A percentile compares a stretch with the other conserved stretches of the same genome.
Conservation (phyloP, 148 eudicot species). For the Gaultheria prostrata region DNA sequence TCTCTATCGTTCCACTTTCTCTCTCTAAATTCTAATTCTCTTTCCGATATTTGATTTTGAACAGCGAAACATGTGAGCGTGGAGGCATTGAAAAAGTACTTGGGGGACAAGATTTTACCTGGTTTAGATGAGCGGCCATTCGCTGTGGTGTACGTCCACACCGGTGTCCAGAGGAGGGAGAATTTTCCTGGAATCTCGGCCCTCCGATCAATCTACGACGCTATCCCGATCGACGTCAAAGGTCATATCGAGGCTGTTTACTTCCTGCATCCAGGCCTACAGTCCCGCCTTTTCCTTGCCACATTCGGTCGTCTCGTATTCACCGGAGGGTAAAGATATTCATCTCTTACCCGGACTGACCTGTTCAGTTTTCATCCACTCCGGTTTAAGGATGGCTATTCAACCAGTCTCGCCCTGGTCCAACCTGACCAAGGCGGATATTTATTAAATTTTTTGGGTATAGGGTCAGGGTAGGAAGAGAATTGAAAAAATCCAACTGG, state of each 20-base stretch:
- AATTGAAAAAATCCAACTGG: too few species aligned
- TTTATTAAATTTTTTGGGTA: too few species aligned
- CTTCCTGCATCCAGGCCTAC: constrained; percentile 63
- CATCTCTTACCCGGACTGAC: neutral
- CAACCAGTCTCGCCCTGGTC: too few species aligned
- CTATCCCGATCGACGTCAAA: constrained; percentile 41
- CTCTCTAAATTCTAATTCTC: neutral
- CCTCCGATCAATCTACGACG: constrained; percentile 44
- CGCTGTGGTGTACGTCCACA: constrained; percentile 55
- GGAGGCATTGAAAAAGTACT: constrained; percentile 44
- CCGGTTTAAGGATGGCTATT: too few species aligned
- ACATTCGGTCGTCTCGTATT: constrained; percentile 65
- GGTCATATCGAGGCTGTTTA: constrained; percentile 48
- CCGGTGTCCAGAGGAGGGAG: constrained; percentile 36
- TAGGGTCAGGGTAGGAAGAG: too few species aligned
- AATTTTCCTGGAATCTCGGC: constrained; percentile 60
- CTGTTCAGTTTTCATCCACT: too few species aligned
- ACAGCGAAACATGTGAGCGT: constrained; percentile 42
- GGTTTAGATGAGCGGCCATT: constrained; percentile 30
- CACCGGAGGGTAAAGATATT: constrained; percentile 33
- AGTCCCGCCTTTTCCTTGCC: constrained; percentile 71
- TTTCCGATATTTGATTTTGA: neutral
- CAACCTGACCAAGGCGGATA: too few species aligned
- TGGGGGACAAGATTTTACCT: constrained; percentile 56
- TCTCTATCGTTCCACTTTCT: neutral